phyloP scores from a whole-genome alignment of 176 grass and related monocot species.

The Oryza brachyantha region DNA sequence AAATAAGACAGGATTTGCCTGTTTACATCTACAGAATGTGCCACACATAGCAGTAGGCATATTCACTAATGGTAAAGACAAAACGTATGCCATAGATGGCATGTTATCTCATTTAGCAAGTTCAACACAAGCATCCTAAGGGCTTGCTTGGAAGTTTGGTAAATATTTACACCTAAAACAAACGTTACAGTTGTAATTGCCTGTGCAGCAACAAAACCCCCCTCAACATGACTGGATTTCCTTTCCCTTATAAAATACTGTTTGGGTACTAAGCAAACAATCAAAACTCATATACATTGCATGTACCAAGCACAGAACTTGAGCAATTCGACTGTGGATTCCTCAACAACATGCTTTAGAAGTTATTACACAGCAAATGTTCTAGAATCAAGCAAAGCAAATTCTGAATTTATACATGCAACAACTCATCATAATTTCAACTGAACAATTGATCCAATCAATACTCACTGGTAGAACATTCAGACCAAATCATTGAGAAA shows the following conservation, averaged over 20 bases:
- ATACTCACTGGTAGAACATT: background rate
- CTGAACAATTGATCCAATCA: too few species aligned
- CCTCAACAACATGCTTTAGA: too few species aligned
- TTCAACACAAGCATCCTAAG: background rate
- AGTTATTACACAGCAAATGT: background rate
- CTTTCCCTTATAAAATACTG: background rate
- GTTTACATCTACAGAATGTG: background rate
- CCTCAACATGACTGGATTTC: background rate
- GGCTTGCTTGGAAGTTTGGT: background rate
- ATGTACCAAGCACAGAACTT: background rate
- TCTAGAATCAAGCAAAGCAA: background rate
- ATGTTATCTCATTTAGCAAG: conserved; percentile 1
- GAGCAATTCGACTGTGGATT: background rate
- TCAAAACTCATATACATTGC: background rate
- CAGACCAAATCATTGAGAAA: background rate
- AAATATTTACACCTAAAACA: background rate
- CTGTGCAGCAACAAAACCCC: background rate
- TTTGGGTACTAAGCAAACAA: background rate
- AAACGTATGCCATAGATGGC: background rate
- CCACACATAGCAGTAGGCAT: conserved; percentile 1
- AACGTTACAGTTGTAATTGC: background rate
- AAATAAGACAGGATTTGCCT: conserved; percentile 15
- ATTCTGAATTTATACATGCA: background rate
- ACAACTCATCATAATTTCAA: background rate
- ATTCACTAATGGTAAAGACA: conserved; percentile 8